These are phyloP conservation scores for Stephanodiscus triporus DNA, from an alignment of 108 stramenopile species.

Conservation along the genomic window DNA sequence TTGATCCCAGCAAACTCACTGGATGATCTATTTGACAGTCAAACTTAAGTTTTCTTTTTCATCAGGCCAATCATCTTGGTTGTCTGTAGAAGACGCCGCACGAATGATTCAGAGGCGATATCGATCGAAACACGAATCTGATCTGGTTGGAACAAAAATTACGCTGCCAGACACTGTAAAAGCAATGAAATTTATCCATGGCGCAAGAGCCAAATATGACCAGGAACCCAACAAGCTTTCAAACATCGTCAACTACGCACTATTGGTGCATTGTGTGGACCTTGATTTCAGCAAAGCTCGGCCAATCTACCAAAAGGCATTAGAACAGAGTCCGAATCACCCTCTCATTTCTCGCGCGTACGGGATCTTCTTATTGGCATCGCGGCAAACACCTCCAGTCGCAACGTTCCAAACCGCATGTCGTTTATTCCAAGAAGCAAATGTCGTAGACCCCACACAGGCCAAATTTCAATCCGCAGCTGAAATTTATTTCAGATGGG, in stretches of 20 bases:
- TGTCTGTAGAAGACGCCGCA: constrained; percentile 58
- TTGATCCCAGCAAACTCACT: background rate
- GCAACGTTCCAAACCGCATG: constrained; percentile 46
- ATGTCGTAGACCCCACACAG: constrained; percentile 44
- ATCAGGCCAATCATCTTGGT: constrained; percentile 53
- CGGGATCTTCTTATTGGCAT: constrained; percentile 56
- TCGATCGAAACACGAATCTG: constrained; percentile 50
- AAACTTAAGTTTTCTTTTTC: background rate
- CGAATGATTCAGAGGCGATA: constrained; percentile 51
- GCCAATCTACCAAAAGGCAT: constrained; percentile 51
- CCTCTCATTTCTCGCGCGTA: constrained; percentile 59
- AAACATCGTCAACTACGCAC: constrained; percentile 62
- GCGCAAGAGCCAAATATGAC: constrained; percentile 52
- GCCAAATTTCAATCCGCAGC: constrained; percentile 46
- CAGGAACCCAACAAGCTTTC: constrained; percentile 54
- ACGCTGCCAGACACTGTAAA: constrained; percentile 46
- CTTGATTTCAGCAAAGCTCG: constrained; percentile 49
- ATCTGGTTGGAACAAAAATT: constrained; percentile 37
- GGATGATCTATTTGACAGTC: background rate
- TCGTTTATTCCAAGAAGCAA: constrained; percentile 53
- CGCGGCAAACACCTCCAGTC: constrained; percentile 37
- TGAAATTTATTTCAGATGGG: constrained; percentile 61
- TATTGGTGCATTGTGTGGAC: constrained; percentile 49
- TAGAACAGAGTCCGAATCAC: constrained; percentile 56
- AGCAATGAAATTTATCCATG: constrained; percentile 51